Evolutionary conservation across 495 filamentous ascomycete species (phyloP), one percentile per base, ranked within the genome.

Genomic region (Xylaria acuta): DNA sequence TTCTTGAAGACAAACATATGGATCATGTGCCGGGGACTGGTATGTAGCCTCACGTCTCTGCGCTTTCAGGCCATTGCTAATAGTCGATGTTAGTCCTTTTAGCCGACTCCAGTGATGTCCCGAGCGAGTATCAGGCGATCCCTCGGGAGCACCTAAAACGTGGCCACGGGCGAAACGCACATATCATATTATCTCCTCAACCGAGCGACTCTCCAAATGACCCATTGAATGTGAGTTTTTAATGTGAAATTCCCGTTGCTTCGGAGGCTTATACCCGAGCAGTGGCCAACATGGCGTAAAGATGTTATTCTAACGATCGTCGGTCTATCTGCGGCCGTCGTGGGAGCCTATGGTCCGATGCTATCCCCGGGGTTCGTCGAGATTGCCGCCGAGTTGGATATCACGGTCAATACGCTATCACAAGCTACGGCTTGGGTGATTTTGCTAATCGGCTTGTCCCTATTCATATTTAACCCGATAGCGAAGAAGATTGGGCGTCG

Each of bases 401-500:
- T 84, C 45, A 74, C 78, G 0, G 65, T 82, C 69, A 73, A 76
- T 36, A 75, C 73, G 18, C 77, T 82, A 20, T 76, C 78, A 27
- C 79, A 81, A 67, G 75, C 78, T n/a, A 82, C 80, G 5, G 78
- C 80, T 11, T 82, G 79, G 81, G 75, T 80, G 0, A 79, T 81
- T 53, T 70, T 83, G 38, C 65, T 71, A 49, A 80, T 82, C 47
- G 80, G 79, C 27, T 41, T 82, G 8, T 75, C 78, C 11, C 76
- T 88, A 54, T 87, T 92, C 73, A 73, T 92, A 34, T 86, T 86
- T 63, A 90, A 90, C 70, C 90, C 88, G 3, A 75, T 91, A n/a
- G 88, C 88, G 7, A 89, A 91, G 49, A 87, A 91, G 64, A 85
- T 87, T 79, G 90, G 90, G 3, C 88, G 90, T 67, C 86, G 90